phyloP scores from a whole-genome alignment of 192 early-diverging fungal species.

The Gamsiella multidivaricata region DNA sequence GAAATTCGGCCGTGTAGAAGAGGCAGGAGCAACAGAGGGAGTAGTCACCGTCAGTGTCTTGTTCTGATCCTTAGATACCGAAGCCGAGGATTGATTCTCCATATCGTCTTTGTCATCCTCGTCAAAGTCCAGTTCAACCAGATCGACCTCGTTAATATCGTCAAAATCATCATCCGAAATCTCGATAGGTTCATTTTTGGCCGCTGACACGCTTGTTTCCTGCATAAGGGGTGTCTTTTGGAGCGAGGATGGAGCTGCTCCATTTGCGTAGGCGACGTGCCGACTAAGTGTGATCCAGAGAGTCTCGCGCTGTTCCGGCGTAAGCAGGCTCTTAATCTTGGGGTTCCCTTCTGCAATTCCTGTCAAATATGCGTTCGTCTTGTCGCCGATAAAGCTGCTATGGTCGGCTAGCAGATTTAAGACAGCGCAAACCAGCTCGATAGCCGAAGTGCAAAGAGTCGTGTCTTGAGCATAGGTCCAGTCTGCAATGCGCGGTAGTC shows the following conservation, averaged over 20 bases:
- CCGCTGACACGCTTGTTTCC: not conserved
- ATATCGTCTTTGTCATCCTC: no score
- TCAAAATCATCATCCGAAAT: slow-evolving; percentile 58
- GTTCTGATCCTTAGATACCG: not conserved
- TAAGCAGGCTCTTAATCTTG: slow-evolving; percentile 27
- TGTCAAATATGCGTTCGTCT: slow-evolving; percentile 9
- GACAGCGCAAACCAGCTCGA: slow-evolving; percentile 32
- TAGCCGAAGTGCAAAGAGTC: slow-evolving; percentile 29
- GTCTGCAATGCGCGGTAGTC: slow-evolving; percentile 18
- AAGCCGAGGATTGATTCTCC: not conserved
- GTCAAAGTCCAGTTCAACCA: slow-evolving; percentile 52
- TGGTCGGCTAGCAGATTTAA: slow-evolving; percentile 39
- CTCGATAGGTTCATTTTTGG: slow-evolving; percentile 19
- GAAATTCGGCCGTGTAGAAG: not conserved
- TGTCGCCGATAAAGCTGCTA: slow-evolving; percentile 12
- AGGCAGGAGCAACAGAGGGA: not conserved
- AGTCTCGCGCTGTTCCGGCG: slow-evolving; percentile 18
- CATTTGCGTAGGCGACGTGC: slow-evolving; percentile 18
- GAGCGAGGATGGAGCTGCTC: not conserved
- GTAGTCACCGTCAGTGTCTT: not conserved
- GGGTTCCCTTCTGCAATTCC: slow-evolving; percentile 22
- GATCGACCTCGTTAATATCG: slow-evolving; percentile 50
- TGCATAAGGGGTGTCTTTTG: not conserved
- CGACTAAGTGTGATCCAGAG: slow-evolving; percentile 36
- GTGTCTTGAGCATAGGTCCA: slow-evolving; percentile 47